Percentiles rank a stretch among this genome's conserved stretches.
Evolutionary conservation across 306 rosid species (phyloP).

Genomic region (Ziziphus jujuba): DNA sequence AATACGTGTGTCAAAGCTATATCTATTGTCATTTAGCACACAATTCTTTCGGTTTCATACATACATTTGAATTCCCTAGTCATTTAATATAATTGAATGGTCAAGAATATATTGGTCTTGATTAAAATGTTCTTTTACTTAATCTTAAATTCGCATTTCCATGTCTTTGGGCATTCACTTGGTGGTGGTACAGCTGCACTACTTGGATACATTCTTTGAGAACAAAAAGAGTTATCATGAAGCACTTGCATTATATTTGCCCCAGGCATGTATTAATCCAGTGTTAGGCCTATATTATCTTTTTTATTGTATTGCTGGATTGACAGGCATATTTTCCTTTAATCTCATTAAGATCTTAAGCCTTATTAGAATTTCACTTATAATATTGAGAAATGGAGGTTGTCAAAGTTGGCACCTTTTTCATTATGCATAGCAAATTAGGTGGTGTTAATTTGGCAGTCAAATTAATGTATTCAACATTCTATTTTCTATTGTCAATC

Average conservation of each 20-base stretch:
- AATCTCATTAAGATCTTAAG: neutral
- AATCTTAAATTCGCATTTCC: slow-evolving; percentile 23
- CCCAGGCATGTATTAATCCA: slow-evolving; percentile 60
- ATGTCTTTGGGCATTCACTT: slow-evolving; percentile 96
- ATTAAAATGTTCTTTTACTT: neutral
- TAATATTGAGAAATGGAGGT: neutral
- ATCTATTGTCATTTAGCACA: neutral
- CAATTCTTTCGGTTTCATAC: neutral
- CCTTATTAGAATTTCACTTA: neutral
- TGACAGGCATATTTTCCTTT: neutral
- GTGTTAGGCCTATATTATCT: neutral
- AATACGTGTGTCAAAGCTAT: neutral
- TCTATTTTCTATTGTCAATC: too few relatives aligned
- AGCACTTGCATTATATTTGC: slow-evolving; percentile 82
- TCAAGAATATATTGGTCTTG: neutral
- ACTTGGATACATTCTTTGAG: slow-evolving; percentile 85
- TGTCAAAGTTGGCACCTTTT: neutral
- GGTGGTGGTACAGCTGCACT: slow-evolving; percentile 99
- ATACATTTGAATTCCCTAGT: neutral
- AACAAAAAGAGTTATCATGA: slow-evolving; percentile 73
- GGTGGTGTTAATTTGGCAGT: neutral
- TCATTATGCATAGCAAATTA: neutral
- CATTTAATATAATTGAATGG: neutral
- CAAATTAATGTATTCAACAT: neutral
- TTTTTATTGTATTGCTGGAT: neutral